Base-by-base conservation (phyloP, 306 rosid genomes). In the Dalbergia oliveri region DNA sequence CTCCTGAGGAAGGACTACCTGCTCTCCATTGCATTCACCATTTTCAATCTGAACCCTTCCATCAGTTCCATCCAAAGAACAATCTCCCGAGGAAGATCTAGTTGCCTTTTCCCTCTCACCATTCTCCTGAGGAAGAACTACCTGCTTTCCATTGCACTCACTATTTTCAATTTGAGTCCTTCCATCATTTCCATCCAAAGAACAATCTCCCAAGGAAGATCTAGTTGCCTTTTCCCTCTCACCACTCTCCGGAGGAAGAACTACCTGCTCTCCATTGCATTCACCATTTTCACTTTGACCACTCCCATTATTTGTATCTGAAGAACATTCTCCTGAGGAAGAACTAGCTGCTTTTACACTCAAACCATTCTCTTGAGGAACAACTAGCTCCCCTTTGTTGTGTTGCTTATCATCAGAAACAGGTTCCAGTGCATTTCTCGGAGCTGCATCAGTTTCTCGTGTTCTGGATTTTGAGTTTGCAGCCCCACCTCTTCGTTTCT, bases 361-460 rank as follows among this genome's bases (percentile, higher is more conserved):
- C 72, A 74, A 45, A 47, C 60, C 79, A 64, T 58, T 69, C 76
- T 69, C 79, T 66, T 75, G 44, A 69, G 21, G 59, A 79, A 69
- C n/a, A 71, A 39, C 76, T n/a, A 69, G 72, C 61, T 80, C 74
- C 54, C 85, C 77, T 41, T 68, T 65, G 77, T 45, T 71, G 41
- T 34, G 43, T 21, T 79, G 85, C 56, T 68, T 79, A 64, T 80
- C 85, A 71, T 79, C 89, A 82, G 82, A 79, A 58, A 64, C 88
- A 39, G 6, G 62, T 43, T 79, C 72, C 9, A 61, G 67, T 69
- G 76, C 80, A 60, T 76, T 81, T 70, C 45, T 62, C 76, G 56
- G 76, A 77, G 86, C 68, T 53, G 87, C 66, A 75, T 59, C 83
- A 41, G 75, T 78, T 80, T 84, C 86, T 73, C 47, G 79, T 60